Conservation (phyloP, 805 yeast genomes). For the Saccharomycopsis amapae region DNA sequence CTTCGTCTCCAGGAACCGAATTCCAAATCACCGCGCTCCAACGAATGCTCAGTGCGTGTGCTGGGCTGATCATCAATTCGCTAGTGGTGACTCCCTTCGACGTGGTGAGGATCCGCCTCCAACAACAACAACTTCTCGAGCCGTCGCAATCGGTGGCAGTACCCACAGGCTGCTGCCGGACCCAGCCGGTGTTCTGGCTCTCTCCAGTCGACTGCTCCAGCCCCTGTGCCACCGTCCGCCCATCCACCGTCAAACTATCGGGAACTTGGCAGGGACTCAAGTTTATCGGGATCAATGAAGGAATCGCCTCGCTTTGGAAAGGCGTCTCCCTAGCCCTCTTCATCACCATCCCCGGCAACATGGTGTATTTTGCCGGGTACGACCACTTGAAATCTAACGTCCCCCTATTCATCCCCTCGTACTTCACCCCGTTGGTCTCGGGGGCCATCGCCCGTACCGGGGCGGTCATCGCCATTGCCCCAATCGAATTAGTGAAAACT, state of each 20-base stretch:
- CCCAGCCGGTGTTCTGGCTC: conserved; percentile 24
- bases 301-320: conserved; percentile 73
- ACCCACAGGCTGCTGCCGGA: conserved; percentile 25
- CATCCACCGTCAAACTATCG: conserved; percentile 34
- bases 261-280: conserved; percentile 73
- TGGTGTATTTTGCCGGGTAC: conserved; percentile 90
- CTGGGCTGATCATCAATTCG: conserved; percentile 69
- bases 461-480: conserved; percentile 82
- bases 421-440: conserved; percentile 67
- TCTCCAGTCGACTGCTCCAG: conserved; percentile 11
- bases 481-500: conserved; percentile 81
- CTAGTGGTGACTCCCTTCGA: conserved; percentile 74
- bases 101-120: conserved; percentile 68
- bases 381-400: conserved; percentile 72
- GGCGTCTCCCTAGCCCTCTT: conserved; percentile 75
- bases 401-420: neutral
- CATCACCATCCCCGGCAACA: conserved; percentile 91
- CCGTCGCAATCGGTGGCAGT: conserved; percentile 26
- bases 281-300: conserved; percentile 66
- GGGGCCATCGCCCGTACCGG: conserved; percentile 78
- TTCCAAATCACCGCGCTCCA: conserved; percentile 26
- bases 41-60: conserved; percentile 71
- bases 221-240: conserved; percentile 13
- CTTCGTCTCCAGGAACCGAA: too few relatives aligned
- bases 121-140: conserved; percentile 54